Percentiles rank a stretch among this genome's conserved stretches.
These are phyloP conservation scores for Marasmius sp. DNA, from an alignment of 1,284 basidiomycete species.

Conservation along the genomic window DNA sequence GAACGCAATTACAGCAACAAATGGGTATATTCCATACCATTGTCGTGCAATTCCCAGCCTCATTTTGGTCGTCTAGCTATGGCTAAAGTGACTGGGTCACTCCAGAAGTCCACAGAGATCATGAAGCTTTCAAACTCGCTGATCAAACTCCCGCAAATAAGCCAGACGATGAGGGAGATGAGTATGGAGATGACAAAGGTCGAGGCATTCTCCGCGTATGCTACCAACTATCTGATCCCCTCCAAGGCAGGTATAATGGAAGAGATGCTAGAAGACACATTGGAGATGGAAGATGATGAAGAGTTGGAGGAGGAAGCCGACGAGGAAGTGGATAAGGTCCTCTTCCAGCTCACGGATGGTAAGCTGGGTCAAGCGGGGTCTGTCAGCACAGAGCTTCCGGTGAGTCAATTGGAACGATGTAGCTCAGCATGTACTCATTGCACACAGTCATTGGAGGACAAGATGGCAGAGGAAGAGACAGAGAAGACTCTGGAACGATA, in stretches of 20 bases:
- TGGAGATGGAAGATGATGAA: constrained; percentile 89
- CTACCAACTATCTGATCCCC: constrained; percentile 1
- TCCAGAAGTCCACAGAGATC: constrained; percentile 98
- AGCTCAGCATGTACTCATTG: constrained; percentile 2
- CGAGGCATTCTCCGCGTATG: background rate
- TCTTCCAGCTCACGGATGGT: constrained; percentile 95
- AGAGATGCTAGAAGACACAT: constrained; percentile 88
- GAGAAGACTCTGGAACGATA: constrained; percentile 87
- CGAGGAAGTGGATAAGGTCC: constrained; percentile 94
- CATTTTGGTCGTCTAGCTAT: constrained; percentile 65
- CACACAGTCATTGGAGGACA: constrained; percentile 52
- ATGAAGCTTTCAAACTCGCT: constrained; percentile 97
- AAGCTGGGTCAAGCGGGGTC: constrained; percentile 85
- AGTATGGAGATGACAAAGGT: constrained; percentile 99
- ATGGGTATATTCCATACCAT: constrained; percentile 57
- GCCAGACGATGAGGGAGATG: constrained; percentile 94
- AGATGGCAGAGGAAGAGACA: constrained; percentile 75
- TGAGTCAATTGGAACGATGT: constrained; percentile 40
- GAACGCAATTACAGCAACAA: constrained; percentile 90
- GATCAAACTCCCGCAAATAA: constrained; percentile 90
- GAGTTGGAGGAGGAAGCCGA: constrained; percentile 97
- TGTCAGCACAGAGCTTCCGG: constrained; percentile 77
- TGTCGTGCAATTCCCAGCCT: background rate
- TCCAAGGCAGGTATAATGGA: constrained; percentile 87
- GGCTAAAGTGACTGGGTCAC: constrained; percentile 93